Evolutionary conservation across 169 alveolate species (phyloP).

Genomic region (Plasmodium yoelii): DNA sequence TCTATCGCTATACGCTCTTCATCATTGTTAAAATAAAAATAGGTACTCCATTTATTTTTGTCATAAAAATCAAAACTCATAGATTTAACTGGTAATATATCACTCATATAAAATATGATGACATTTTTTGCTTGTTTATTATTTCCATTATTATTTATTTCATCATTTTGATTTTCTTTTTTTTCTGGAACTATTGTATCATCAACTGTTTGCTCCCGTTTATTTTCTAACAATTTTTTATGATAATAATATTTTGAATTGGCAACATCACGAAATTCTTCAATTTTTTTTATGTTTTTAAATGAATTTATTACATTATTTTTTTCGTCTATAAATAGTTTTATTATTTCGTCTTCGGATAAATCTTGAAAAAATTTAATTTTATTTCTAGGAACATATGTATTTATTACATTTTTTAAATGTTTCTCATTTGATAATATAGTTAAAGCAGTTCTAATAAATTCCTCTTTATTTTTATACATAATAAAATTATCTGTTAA

Average conservation of each 20-base stretch:
- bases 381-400: slow-evolving; percentile 30
- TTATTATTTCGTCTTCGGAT: slow-evolving; percentile 12
- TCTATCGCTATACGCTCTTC: not conserved
- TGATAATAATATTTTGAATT: slow-evolving; percentile 76
- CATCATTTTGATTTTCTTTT: slow-evolving; percentile 18
- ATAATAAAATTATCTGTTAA: slow-evolving; percentile 26
- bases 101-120: slow-evolving; percentile 19
- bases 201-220: slow-evolving; percentile 15
- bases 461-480: slow-evolving; percentile 48
- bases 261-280: slow-evolving; percentile 62
- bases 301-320: slow-evolving; percentile 59
- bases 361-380: slow-evolving; percentile 64
- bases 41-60: slow-evolving; percentile 49
- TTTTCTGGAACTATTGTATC: slow-evolving; percentile 4
- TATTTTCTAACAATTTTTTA: slow-evolving; percentile 23
- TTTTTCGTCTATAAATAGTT: slow-evolving; percentile 25
- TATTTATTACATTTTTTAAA: slow-evolving; percentile 10
- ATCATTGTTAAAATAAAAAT: slow-evolving; percentile 7
- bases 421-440: slow-evolving; percentile 51
- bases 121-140: slow-evolving; percentile 43
- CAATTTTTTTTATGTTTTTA: slow-evolving; percentile 40
- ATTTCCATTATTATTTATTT: not conserved
- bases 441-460: slow-evolving; percentile 24
- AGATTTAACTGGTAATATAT: slow-evolving; percentile 20
- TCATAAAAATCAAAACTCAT: slow-evolving; percentile 49